These are phyloP conservation scores for Cystobasidium onofrii DNA, from an alignment of 768 basidiomycete genomes.

Conservation along the genomic window DNA sequence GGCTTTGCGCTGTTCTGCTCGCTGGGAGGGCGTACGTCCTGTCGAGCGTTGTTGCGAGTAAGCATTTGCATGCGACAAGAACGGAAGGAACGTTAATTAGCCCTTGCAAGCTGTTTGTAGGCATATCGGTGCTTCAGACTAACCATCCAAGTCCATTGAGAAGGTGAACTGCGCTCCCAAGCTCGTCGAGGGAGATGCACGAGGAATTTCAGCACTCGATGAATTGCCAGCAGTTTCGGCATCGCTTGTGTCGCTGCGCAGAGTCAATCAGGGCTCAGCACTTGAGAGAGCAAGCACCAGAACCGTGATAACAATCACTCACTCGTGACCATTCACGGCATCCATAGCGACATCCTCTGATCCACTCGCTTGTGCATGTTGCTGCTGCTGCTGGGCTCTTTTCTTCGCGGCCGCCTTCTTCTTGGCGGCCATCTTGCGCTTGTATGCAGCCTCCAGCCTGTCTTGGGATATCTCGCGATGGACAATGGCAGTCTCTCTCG, in stretches of 20 bases:
- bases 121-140: too few species aligned
- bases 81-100: too few species aligned
- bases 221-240: background rate
- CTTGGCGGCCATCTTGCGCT: slow-evolving; percentile 23
- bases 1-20: slow-evolving; percentile 25
- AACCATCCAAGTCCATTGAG: slow-evolving; percentile 17
- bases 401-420: slow-evolving; percentile 23
- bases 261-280: background rate
- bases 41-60: background rate
- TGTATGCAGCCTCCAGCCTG: background rate
- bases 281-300: background rate
- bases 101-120: too few species aligned
- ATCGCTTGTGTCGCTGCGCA: background rate
- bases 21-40: slow-evolving; percentile 12
- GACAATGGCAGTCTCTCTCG: too few species aligned
- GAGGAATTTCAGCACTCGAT: background rate
- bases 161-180: slow-evolving; percentile 19
- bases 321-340: background rate
- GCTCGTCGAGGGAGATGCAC: background rate
- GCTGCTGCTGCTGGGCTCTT: slow-evolving; percentile 9
- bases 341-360: background rate
- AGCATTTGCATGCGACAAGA: too few species aligned
- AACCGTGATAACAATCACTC: too few species aligned
- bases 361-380: background rate
- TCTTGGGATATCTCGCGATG: background rate